Percentiles rank a stretch among this genome's conserved stretches.
Conservation (phyloP, 2,329 filamentous ascomycete genomes). For the Xenosphaeropsis pyriputrescens region DNA sequence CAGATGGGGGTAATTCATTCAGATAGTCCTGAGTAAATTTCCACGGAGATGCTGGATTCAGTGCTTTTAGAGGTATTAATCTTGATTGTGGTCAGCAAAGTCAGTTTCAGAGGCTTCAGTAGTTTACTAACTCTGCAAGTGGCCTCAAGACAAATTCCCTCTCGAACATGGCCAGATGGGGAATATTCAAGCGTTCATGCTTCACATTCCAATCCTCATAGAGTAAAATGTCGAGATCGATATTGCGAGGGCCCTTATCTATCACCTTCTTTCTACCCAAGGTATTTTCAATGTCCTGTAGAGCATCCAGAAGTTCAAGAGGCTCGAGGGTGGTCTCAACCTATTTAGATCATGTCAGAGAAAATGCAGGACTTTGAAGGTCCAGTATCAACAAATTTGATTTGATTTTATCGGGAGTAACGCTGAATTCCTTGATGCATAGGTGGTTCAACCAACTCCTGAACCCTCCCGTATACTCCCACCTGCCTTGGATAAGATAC, state of each 20-base stretch:
- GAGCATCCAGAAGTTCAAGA: constrained; percentile 58
- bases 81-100: constrained; percentile 19
- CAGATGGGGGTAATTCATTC: constrained; percentile 35
- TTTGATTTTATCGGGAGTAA: too few relatives aligned
- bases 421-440: too few relatives aligned
- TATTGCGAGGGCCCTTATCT: constrained; percentile 88
- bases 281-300: constrained; percentile 70
- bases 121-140: constrained; percentile 51
- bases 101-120: neutral
- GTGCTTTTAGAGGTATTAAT: constrained; percentile 37
- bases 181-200: constrained; percentile 64
- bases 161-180: constrained; percentile 75
- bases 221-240: constrained; percentile 84
- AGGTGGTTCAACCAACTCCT: too few relatives aligned
- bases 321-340: constrained; percentile 69
- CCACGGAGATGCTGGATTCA: constrained; percentile 40
- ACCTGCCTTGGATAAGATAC: neutral
- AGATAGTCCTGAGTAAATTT: constrained; percentile 45
- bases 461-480: too few relatives aligned
- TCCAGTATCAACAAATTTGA: too few relatives aligned
- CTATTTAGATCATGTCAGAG: constrained; percentile 26
- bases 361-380: too few relatives aligned
- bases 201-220: constrained; percentile 55
- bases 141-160: constrained; percentile 88
- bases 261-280: constrained; percentile 74